phyloP scores from a whole-genome alignment of 2,329 filamentous ascomycete genomes.

The Colletotrichum eremochloae region DNA sequence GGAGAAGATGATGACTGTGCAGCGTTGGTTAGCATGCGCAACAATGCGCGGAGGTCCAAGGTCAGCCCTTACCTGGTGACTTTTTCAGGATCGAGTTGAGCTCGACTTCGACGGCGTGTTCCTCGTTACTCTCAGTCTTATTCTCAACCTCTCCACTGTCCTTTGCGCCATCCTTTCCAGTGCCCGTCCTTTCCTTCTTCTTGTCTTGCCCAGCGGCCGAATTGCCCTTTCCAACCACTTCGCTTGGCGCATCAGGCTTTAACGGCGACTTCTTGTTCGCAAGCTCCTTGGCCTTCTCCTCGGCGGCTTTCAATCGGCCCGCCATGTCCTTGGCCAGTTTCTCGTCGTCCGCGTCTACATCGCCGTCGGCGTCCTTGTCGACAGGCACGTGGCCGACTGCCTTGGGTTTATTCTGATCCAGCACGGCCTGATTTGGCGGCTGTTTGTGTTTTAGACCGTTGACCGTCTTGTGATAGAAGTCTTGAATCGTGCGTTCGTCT shows the following conservation, averaged over 20 bases:
- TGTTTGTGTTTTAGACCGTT: conserved; percentile 58
- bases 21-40: conserved; percentile 36
- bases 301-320: conserved; percentile 75
- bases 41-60: conserved; percentile 3
- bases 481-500: conserved; percentile 59
- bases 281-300: conserved; percentile 75
- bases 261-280: conserved; percentile 76
- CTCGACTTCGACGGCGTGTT: conserved; percentile 76
- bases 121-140: conserved; percentile 67
- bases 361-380: conserved; percentile 68
- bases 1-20: conserved; percentile 90
- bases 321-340: conserved; percentile 67
- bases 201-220: conserved; percentile 65
- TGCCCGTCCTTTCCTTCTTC: conserved; percentile 62
- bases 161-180: conserved; percentile 58
- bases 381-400: conserved; percentile 56
- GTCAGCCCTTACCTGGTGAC: conserved; percentile 77
- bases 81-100: conserved; percentile 85
- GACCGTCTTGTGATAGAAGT: conserved; percentile 73
- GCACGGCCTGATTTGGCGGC: conserved; percentile 53
- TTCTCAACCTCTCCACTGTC: conserved; percentile 51
- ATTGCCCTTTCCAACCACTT: conserved; percentile 71
- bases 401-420: conserved; percentile 56
- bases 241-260: conserved; percentile 69
- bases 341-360: conserved; percentile 69